phyloP scores from a whole-genome alignment of 208 protist species.

The Naegleria gruberi region DNA sequence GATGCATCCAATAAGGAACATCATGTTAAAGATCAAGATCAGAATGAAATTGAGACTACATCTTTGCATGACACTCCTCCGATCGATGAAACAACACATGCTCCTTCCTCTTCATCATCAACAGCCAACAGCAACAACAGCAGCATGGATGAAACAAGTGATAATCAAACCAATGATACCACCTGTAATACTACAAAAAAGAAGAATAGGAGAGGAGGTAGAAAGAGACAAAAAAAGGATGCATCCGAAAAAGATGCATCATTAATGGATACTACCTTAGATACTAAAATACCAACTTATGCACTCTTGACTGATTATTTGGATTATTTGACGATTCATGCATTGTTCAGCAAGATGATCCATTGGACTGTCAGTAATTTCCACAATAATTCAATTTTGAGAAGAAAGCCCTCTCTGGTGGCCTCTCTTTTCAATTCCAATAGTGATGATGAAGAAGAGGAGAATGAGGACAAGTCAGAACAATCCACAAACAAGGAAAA shows the following conservation, averaged over 20 bases:
- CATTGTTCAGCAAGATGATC: neutral
- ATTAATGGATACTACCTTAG: neutral
- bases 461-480: neutral
- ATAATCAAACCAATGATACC: too few species aligned
- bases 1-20: too few species aligned
- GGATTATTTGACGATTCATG: neutral
- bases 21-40: neutral
- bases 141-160: too few species aligned
- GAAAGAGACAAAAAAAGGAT: neutral
- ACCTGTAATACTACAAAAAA: neutral
- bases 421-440: neutral
- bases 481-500: neutral
- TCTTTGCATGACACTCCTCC: too few species aligned
- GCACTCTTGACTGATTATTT: neutral
- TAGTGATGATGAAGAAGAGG: neutral
- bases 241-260: neutral
- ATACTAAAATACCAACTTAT: neutral
- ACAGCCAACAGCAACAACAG: too few species aligned
- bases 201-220: neutral
- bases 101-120: too few species aligned
- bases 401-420: neutral
- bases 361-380: neutral
- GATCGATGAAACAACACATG: too few species aligned
- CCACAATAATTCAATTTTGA: neutral
- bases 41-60: too few species aligned